Evolutionary conservation across 768 basidiomycete species (phyloP).

Genomic region (Fomitopsis serialis): DNA sequence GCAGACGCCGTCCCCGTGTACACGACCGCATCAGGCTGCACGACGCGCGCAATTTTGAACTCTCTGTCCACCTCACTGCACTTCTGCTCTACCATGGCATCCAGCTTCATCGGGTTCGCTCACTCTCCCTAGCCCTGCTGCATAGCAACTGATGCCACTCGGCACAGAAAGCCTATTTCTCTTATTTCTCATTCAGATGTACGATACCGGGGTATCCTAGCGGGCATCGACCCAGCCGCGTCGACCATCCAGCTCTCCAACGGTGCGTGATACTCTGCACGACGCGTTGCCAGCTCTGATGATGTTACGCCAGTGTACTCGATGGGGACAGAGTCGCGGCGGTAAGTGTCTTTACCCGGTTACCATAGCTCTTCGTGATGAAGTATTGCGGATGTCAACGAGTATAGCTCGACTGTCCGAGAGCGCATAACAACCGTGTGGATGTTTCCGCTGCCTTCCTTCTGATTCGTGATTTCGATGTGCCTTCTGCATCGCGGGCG

Average conservation of each 20-base stretch:
- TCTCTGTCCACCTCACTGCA: background rate
- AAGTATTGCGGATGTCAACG: slow-evolving; percentile 36
- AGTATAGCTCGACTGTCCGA: slow-evolving; percentile 31
- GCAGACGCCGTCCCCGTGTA: background rate
- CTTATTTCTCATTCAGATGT: slow-evolving; percentile 90
- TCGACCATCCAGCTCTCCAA: slow-evolving; percentile 87
- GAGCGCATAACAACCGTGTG: slow-evolving; percentile 45
- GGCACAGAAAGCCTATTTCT: slow-evolving; percentile 76
- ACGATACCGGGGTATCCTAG: slow-evolving; percentile 82
- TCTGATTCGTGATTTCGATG: slow-evolving; percentile 30
- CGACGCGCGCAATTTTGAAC: slow-evolving; percentile 5
- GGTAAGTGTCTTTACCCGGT: slow-evolving; percentile 40
- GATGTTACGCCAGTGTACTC: slow-evolving; percentile 51
- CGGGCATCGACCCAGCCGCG: slow-evolving; percentile 79
- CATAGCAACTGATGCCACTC: slow-evolving; percentile 11
- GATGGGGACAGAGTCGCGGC: slow-evolving; percentile 83
- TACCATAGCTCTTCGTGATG: slow-evolving; percentile 21
- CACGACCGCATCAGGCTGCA: background rate
- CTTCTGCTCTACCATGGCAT: slow-evolving; percentile 45
- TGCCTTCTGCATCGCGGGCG: slow-evolving; percentile 1
- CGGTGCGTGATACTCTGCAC: slow-evolving; percentile 40
- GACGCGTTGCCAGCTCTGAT: background rate
- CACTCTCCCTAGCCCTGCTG: background rate
- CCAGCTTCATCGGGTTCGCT: slow-evolving; percentile 70
- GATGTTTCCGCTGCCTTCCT: slow-evolving; percentile 66